phyloP scores from a whole-genome alignment of 2,329 filamentous ascomycete genomes.

The Blastomyces percursus region DNA sequence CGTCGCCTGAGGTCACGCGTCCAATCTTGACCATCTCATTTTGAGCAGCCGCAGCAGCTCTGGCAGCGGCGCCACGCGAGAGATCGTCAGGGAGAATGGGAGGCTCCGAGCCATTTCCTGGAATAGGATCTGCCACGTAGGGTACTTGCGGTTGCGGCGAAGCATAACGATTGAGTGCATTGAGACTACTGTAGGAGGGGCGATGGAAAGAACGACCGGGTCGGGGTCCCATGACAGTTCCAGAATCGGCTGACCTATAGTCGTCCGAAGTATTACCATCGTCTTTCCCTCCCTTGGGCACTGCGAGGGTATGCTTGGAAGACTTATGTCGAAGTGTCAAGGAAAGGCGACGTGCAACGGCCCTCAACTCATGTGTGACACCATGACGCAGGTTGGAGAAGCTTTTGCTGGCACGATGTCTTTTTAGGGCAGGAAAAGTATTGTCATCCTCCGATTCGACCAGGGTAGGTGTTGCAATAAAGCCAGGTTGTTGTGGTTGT shows the following conservation, averaged over 20 bases:
- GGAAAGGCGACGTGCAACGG: conserved; percentile 32
- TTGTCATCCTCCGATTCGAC: neutral
- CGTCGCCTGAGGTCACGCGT: conserved; percentile 17
- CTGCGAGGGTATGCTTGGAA: conserved; percentile 5
- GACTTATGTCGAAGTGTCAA: conserved; percentile 29
- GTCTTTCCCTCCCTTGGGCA: conserved; percentile 2
- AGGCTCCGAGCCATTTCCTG: conserved; percentile 28
- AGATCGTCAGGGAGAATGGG: conserved; percentile 32
- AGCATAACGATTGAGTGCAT: conserved; percentile 26
- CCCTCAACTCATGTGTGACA: conserved; percentile 30
- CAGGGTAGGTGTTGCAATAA: neutral
- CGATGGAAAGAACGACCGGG: conserved; percentile 26
- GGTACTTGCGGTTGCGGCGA: conserved; percentile 3
- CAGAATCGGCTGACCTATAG: conserved; percentile 15
- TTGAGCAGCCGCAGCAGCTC: conserved; percentile 40
- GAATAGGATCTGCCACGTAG: conserved; percentile 22
- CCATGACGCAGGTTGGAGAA: conserved; percentile 34
- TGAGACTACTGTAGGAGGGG: conserved; percentile 27
- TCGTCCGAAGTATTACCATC: conserved; percentile 7
- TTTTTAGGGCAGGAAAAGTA: neutral
- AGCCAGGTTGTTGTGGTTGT: neutral
- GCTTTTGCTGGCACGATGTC: conserved; percentile 24
- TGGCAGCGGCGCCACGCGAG: conserved; percentile 35
- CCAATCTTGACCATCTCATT: conserved; percentile 32
- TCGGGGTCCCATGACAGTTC: conserved; percentile 20